Percentiles rank a stretch among this genome's conserved stretches.
These are phyloP conservation scores for Choricystis sp. DNA, from an alignment of 139 green algal genomes.

Conservation along the genomic window DNA sequence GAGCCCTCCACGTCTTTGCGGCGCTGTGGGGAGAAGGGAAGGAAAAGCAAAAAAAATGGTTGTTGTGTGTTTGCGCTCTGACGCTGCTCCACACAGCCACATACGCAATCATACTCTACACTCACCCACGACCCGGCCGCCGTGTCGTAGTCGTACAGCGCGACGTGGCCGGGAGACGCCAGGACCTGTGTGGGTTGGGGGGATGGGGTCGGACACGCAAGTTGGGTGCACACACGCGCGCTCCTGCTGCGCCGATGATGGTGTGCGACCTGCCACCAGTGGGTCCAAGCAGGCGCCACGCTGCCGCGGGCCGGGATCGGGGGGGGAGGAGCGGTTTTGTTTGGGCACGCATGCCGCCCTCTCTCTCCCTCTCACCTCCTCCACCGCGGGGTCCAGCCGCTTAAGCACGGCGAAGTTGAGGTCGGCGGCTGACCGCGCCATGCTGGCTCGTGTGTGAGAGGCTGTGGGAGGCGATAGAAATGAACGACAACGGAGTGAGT, in stretches of 20 bases:
- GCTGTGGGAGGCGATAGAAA: not conserved
- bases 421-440: not conserved
- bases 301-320: no score
- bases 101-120: not conserved
- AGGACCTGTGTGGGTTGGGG: constrained; percentile 22
- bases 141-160: constrained; percentile 60
- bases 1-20: constrained; percentile 81
- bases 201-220: not conserved
- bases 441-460: not conserved
- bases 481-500: not conserved
- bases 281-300: no score
- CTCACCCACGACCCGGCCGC: constrained; percentile 43
- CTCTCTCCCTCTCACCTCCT: constrained; percentile 25
- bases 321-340: no score
- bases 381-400: constrained; percentile 30
- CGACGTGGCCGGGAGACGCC: constrained; percentile 47
- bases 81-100: not conserved
- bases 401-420: constrained; percentile 43
- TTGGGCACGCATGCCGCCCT: no score
- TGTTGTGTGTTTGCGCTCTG: not conserved
- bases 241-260: no score
- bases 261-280: no score
- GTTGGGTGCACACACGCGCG: not conserved
- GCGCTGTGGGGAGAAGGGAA: no score
- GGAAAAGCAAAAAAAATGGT: not conserved